Evolutionary conservation across 2,329 filamentous ascomycete species (phyloP).

Genomic region (Ophiostoma himal-ulmi): DNA sequence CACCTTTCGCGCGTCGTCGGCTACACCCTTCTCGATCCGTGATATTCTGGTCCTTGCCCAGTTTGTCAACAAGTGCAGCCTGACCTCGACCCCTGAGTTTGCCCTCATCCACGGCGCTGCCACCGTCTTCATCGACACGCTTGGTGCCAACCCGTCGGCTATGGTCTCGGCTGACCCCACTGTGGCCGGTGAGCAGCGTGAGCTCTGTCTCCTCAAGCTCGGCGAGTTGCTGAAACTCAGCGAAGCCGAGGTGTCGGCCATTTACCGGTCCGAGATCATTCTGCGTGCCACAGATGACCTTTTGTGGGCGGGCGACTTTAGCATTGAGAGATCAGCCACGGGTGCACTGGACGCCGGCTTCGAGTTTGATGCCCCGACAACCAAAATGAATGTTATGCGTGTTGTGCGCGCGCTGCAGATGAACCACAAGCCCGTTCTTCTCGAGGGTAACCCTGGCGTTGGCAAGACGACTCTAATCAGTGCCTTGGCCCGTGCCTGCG

Average conservation of each 20-base stretch:
- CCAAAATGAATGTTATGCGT: slow-evolving; percentile 81
- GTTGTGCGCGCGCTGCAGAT: slow-evolving; percentile 85
- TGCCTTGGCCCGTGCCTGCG: slow-evolving; percentile 72
- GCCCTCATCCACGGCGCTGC: slow-evolving; percentile 75
- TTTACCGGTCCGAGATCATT: slow-evolving; percentile 60
- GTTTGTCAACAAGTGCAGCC: slow-evolving; percentile 69
- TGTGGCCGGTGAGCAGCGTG: slow-evolving; percentile 62
- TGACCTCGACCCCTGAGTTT: slow-evolving; percentile 34
- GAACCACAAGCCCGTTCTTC: slow-evolving; percentile 72
- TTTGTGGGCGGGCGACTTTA: slow-evolving; percentile 70
- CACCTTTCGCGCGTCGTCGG: slow-evolving; percentile 68
- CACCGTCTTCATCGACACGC: slow-evolving; percentile 90
- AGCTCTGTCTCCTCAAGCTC: slow-evolving; percentile 66
- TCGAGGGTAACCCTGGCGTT: slow-evolving; percentile 96
- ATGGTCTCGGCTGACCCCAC: slow-evolving; percentile 67
- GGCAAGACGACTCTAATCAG: slow-evolving; percentile 93
- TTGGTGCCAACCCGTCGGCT: slow-evolving; percentile 91
- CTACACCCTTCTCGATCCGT: slow-evolving; percentile 78
- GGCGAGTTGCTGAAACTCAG: slow-evolving; percentile 52
- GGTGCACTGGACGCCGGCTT: slow-evolving; percentile 52
- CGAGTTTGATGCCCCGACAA: slow-evolving; percentile 84
- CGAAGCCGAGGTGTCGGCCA: slow-evolving; percentile 50
- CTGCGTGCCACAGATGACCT: slow-evolving; percentile 49
- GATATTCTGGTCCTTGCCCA: slow-evolving; percentile 90
- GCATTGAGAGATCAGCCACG: slow-evolving; percentile 48